These are phyloP conservation scores for Phytophthora parvispora DNA, from an alignment of 352 stramenopile genomes.

Conservation along the genomic window DNA sequence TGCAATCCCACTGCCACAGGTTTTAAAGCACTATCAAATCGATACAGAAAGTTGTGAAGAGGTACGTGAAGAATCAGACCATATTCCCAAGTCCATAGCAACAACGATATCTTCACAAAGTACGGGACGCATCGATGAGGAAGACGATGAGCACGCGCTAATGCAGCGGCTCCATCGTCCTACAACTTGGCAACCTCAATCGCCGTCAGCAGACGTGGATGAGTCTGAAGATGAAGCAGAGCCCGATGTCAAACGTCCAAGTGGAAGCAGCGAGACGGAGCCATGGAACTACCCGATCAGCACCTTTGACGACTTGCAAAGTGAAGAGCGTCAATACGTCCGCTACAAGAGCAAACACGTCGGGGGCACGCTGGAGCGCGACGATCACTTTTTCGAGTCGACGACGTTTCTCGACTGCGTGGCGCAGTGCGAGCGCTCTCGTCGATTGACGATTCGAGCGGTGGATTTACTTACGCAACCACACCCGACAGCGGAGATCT, in stretches of 20 bases:
- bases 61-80: conserved; percentile 14
- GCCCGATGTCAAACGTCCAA: background rate
- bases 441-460: conserved; percentile 61
- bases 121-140: background rate
- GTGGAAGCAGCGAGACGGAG: conserved; percentile 30
- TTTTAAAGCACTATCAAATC: conserved; percentile 64
- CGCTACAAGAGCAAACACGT: conserved; percentile 70
- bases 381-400: conserved; percentile 77
- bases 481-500: background rate
- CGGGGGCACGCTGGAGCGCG: conserved; percentile 57
- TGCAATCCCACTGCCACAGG: conserved; percentile 46
- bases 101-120: too few relatives aligned
- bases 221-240: background rate
- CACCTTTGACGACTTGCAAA: conserved; percentile 66
- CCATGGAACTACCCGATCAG: conserved; percentile 75
- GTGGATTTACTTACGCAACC: conserved; percentile 49
- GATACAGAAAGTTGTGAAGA: conserved; percentile 55
- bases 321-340: conserved; percentile 77
- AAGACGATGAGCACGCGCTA: conserved; percentile 26
- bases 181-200: background rate
- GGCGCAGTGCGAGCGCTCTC: conserved; percentile 72
- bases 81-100: background rate
- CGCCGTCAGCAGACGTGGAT: background rate
- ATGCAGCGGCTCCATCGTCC: conserved; percentile 41
- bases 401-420: conserved; percentile 74